Percentiles rank a stretch among this genome's conserved stretches.
Conservation (phyloP, 192 early-diverging fungal species). For the Linnemannia schmuckeri region DNA sequence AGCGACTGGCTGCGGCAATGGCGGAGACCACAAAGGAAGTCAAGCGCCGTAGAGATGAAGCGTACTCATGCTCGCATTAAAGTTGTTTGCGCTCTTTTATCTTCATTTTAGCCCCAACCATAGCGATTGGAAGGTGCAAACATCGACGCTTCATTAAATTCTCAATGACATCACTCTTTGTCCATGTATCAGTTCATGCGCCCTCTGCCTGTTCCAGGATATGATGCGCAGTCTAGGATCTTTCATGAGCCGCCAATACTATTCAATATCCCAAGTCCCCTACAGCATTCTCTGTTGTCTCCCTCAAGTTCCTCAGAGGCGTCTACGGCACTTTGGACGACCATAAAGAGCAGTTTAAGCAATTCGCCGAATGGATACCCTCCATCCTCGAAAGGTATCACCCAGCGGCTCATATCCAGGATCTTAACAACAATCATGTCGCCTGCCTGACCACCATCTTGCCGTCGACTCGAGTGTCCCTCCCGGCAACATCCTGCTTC, state of each 20-base stretch:
- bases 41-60: not conserved
- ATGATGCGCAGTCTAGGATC: not conserved
- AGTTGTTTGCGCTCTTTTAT: not conserved
- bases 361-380: no score
- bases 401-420: no score
- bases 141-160: not conserved
- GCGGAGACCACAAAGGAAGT: not conserved
- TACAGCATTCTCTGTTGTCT: no score
- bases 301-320: no score
- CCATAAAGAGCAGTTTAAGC: no score
- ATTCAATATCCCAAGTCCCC: no score
- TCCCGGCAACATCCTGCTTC: no score
- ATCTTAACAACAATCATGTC: no score
- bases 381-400: no score
- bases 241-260: not conserved
- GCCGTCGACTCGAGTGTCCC: no score
- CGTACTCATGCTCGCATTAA: not conserved
- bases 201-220: not conserved
- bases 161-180: not conserved
- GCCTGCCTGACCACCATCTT: no score
- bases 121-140: not conserved
- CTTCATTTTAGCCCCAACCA: not conserved
- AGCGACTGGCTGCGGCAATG: constrained; percentile 2
- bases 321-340: no score
- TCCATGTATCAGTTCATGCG: not conserved